Percentiles rank a stretch among this genome's conserved stretches.
Conservation (phyloP, 257 asterid species). For the Capsicum pubescens region DNA sequence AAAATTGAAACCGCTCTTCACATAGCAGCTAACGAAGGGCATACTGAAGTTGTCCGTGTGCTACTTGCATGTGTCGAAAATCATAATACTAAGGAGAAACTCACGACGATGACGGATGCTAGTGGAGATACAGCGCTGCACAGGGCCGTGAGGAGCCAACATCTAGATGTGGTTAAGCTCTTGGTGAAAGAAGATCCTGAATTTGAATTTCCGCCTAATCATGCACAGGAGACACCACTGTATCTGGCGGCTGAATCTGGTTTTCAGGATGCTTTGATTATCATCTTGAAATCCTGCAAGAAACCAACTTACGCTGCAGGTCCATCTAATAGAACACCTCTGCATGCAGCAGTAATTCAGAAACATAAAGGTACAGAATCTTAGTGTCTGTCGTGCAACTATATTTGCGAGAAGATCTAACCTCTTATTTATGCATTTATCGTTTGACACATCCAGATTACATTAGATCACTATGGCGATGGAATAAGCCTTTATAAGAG, state of each 20-base stretch:
- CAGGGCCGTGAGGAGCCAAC: slow-evolving; percentile 17
- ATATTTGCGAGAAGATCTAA: background rate
- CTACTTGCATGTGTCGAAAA: no score
- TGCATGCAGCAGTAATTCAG: slow-evolving; percentile 26
- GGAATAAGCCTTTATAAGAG: no score
- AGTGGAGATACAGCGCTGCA: slow-evolving; percentile 28
- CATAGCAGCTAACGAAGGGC: no score
- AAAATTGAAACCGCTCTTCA: no score
- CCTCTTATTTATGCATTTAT: no score
- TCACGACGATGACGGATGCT: background rate
- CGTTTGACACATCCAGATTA: background rate
- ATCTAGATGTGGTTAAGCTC: background rate
- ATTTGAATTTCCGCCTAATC: background rate
- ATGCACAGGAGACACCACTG: slow-evolving; percentile 3
- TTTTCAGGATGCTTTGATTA: background rate
- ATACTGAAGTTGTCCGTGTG: no score
- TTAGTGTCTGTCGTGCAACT: background rate
- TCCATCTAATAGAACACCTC: slow-evolving; percentile 11
- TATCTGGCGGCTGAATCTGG: slow-evolving; percentile 25
- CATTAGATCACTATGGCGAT: no score
- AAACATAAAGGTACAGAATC: background rate
- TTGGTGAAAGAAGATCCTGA: background rate
- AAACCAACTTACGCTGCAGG: slow-evolving; percentile 10
- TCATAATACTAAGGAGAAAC: background rate
- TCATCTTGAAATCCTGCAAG: background rate